Evolutionary conservation across 2,329 filamentous ascomycete species (phyloP).

Genomic region (Cordyceps farinosa): DNA sequence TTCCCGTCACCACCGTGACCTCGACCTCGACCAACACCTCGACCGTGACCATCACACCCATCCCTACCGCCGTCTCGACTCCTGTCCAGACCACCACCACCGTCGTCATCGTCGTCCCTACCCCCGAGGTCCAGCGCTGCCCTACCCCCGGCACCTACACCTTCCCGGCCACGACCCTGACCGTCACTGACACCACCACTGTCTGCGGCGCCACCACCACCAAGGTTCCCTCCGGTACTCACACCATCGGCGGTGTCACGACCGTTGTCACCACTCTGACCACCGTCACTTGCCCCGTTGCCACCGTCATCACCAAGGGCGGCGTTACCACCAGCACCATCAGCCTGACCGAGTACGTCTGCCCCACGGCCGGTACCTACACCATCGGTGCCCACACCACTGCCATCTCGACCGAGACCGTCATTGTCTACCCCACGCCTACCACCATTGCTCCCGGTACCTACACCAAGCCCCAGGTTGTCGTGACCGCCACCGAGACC

Average conservation of each 20-base stretch:
- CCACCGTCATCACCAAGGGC: slow-evolving; percentile 57
- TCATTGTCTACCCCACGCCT: slow-evolving; percentile 62
- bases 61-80: slow-evolving; percentile 37
- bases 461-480: slow-evolving; percentile 65
- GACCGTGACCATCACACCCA: slow-evolving; percentile 26
- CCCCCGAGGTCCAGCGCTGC: slow-evolving; percentile 51
- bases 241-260: slow-evolving; percentile 70
- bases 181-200: slow-evolving; percentile 62
- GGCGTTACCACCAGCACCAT: slow-evolving; percentile 63
- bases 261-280: slow-evolving; percentile 64
- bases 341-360: slow-evolving; percentile 67
- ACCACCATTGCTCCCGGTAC: slow-evolving; percentile 64
- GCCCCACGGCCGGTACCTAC: slow-evolving; percentile 71
- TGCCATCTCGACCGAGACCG: slow-evolving; percentile 49
- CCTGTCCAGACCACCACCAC: slow-evolving; percentile 34
- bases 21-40: slow-evolving; percentile 18
- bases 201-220: slow-evolving; percentile 63
- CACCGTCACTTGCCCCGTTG: slow-evolving; percentile 67
- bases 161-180: slow-evolving; percentile 68
- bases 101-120: slow-evolving; percentile 48
- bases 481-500: slow-evolving; percentile 66
- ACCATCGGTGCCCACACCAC: slow-evolving; percentile 68
- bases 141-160: slow-evolving; percentile 70
- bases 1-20: slow-evolving; percentile 22
- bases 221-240: slow-evolving; percentile 57